phyloP scores from a whole-genome alignment of 352 stramenopile species.

The Phytophthora litchii region DNA sequence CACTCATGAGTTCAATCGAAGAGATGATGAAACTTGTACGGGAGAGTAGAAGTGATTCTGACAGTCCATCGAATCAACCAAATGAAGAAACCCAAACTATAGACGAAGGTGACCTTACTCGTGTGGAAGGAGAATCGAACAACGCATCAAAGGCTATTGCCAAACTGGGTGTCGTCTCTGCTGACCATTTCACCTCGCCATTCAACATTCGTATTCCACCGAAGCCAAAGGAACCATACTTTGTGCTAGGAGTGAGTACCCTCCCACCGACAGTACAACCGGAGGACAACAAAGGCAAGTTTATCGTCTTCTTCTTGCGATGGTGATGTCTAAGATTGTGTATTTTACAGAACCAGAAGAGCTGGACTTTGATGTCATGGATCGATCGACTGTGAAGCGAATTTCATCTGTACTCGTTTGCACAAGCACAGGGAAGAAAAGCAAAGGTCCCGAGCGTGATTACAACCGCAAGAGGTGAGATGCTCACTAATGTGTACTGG shows the following conservation, averaged over 20 bases:
- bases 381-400: conserved; percentile 77
- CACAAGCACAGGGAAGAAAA: conserved; percentile 66
- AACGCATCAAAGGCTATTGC: conserved; percentile 12
- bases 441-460: conserved; percentile 15
- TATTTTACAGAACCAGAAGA: conserved; percentile 53
- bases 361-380: conserved; percentile 75
- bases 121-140: conserved; percentile 2
- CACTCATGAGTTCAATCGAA: conserved; percentile 66
- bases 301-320: neutral
- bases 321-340: neutral
- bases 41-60: conserved; percentile 32
- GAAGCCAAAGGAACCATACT: conserved; percentile 65
- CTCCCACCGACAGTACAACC: conserved; percentile 22
- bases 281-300: conserved; percentile 39
- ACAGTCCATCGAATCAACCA: conserved; percentile 19
- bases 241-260: conserved; percentile 54
- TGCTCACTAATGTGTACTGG: neutral
- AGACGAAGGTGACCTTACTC: conserved; percentile 3
- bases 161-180: conserved; percentile 32
- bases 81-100: conserved; percentile 6
- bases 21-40: conserved; percentile 79
- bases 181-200: conserved; percentile 72
- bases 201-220: conserved; percentile 76
- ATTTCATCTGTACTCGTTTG: conserved; percentile 76
- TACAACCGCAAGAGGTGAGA: conserved; percentile 1